Evolutionary conservation across 2,329 filamentous ascomycete species (phyloP).

Genomic region (Calonectria naviculata): DNA sequence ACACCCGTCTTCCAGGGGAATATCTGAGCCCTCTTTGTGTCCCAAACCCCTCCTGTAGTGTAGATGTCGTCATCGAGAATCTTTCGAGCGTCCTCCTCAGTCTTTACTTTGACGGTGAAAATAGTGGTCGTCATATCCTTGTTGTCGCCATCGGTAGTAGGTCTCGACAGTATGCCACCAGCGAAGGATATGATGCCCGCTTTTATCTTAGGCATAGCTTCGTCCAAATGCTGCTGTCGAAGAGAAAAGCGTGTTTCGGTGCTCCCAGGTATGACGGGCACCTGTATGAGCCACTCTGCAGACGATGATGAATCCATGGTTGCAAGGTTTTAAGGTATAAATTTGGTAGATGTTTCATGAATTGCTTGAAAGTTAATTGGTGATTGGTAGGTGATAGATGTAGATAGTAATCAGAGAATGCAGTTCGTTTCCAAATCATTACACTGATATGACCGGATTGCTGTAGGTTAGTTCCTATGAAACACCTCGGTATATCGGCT

Average conservation of each 20-base stretch:
- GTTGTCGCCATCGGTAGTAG: background rate
- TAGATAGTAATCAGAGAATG: too few species aligned
- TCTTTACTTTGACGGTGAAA: background rate
- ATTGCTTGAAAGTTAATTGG: too few species aligned
- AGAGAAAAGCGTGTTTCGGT: background rate
- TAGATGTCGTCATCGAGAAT: conserved; percentile 9
- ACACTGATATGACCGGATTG: too few species aligned
- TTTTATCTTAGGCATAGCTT: conserved; percentile 3
- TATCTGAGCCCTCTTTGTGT: background rate
- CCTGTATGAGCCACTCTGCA: conserved; percentile 7
- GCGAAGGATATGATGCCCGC: conserved; percentile 3
- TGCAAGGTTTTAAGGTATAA: too few species aligned
- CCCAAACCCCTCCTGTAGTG: background rate
- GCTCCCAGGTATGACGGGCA: background rate
- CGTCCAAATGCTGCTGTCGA: conserved; percentile 1
- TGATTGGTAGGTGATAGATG: too few species aligned
- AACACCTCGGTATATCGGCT: too few species aligned
- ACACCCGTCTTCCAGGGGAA: conserved; percentile 7
- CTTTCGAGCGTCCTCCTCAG: background rate
- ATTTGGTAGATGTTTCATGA: too few species aligned
- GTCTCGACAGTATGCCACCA: background rate
- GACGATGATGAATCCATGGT: background rate
- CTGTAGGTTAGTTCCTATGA: too few species aligned
- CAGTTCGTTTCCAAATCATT: too few species aligned
- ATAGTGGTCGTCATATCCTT: background rate